Evolutionary conservation across 805 yeast species (phyloP), one percentile per base, ranked within the genome.

Genomic region (Zygosaccharomyces pseudorouxii): DNA sequence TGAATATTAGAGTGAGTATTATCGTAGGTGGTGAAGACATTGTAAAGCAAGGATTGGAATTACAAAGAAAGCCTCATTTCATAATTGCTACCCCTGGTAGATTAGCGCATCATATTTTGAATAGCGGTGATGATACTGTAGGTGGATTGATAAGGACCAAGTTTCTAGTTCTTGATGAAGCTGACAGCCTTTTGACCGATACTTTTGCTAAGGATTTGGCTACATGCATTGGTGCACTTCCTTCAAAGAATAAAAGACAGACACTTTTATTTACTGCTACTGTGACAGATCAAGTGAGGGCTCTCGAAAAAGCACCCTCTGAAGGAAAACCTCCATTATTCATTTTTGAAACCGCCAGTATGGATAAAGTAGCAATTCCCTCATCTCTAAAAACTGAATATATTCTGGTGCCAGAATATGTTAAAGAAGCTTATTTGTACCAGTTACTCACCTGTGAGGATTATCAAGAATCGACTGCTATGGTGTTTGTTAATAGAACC

Each of bases 1-100:
- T 89, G 84, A 90, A 92, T 65, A 80, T 92, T 54, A 78, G 84
- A 63, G 83, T 87, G n/a, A 71, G 82, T 5, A 84, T 93, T 11
- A 74, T 93, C 23, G 96, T 93, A 12, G 99, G 99, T 49, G 99
- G 99, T 43, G 95, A 86, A 58, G 95, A 89, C 63, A 87, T 90
- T 70, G 81, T 90, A n/a, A 76, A 84, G 35, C 99, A 93, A 68
- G 86, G 96, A 1, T 69, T 90, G 25, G 83, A 81, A 58, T 73
- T 93, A 33, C 92, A 87, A 63, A 78, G 77, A 44, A 80, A 82
- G 58, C 99, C 99, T 0, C 98, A 93, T 70, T 86, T 93, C 58
- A 89, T 93, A 23, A 84, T 93, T 53, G 99, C 99, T 1, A 93
- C 99, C 0, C 99, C 99, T 0, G 99, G 99, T 12, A 76, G 99